Conservation (phyloP, 2,329 filamentous ascomycete species). For the Neopestalotiopsis sp. region DNA sequence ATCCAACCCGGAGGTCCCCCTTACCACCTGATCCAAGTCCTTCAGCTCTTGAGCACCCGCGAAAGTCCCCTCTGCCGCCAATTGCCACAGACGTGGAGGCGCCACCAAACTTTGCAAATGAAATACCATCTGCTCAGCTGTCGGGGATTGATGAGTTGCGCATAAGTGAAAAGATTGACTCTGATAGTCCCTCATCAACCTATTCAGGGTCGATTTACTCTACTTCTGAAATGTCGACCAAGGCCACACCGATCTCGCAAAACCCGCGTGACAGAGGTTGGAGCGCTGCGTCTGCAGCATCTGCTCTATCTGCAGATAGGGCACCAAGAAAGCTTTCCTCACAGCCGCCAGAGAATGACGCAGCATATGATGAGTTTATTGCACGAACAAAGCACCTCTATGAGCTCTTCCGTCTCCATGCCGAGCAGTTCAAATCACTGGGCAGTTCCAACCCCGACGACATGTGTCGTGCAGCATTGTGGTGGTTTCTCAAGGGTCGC, state of each 20-base stretch:
- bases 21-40: constrained; percentile 18
- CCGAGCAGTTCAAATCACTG: constrained; percentile 74
- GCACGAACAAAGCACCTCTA: constrained; percentile 74
- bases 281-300: background rate
- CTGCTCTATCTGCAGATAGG: constrained; percentile 26
- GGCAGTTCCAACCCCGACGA: constrained; percentile 67
- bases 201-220: constrained; percentile 34
- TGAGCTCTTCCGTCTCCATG: constrained; percentile 77
- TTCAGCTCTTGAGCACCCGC: background rate
- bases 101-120: constrained; percentile 29
- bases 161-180: constrained; percentile 23
- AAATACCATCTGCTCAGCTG: constrained; percentile 24
- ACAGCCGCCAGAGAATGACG: constrained; percentile 37
- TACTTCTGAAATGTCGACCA: constrained; percentile 34
- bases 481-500: constrained; percentile 90
- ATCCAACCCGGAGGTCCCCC: constrained; percentile 26
- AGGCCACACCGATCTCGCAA: constrained; percentile 33
- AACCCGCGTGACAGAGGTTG: constrained; percentile 23
- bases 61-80: constrained; percentile 26
- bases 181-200: constrained; percentile 32
- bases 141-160: constrained; percentile 33
- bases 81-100: constrained; percentile 25
- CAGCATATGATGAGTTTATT: constrained; percentile 74
- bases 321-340: constrained; percentile 45
- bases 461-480: constrained; percentile 75